These are phyloP conservation scores for Elsinoe arachidis DNA, from an alignment of 2,329 filamentous ascomycete species.

Conservation along the genomic window DNA sequence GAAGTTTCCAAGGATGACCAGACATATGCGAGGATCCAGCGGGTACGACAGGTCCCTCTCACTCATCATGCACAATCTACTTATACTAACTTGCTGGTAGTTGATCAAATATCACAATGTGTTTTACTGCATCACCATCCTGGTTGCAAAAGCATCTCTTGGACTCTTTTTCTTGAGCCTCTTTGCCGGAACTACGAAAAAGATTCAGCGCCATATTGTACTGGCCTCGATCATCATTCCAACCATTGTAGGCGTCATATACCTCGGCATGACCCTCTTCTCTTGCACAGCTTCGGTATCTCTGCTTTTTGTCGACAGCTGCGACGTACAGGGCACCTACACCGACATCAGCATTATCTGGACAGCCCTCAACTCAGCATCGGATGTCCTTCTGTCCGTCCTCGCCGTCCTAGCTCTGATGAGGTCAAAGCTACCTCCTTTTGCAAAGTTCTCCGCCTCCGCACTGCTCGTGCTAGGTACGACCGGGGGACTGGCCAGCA, in stretches of 20 bases:
- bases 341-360: conserved; percentile 23
- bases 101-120: background rate
- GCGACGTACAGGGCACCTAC: background rate
- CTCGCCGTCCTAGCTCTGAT: background rate
- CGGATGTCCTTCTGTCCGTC: background rate
- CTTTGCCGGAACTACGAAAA: background rate
- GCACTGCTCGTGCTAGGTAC: background rate
- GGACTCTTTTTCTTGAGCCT: conserved; percentile 2
- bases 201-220: background rate
- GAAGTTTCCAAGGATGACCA: background rate
- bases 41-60: conserved; percentile 11
- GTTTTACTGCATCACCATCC: background rate
- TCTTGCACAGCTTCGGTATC: background rate
- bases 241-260: background rate
- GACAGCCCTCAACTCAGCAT: conserved; percentile 6
- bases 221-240: background rate
- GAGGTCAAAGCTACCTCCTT: background rate
- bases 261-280: background rate
- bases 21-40: background rate
- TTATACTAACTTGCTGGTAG: background rate
- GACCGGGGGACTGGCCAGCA: background rate
- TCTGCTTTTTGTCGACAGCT: conserved; percentile 3
- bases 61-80: background rate
- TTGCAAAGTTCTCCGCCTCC: background rate
- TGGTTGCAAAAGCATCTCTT: background rate